A percentile compares a stretch with the other conserved stretches of the same genome.
These are phyloP conservation scores for Sedum album DNA, from an alignment of 164 flowering plant species.

Conservation along the genomic window DNA sequence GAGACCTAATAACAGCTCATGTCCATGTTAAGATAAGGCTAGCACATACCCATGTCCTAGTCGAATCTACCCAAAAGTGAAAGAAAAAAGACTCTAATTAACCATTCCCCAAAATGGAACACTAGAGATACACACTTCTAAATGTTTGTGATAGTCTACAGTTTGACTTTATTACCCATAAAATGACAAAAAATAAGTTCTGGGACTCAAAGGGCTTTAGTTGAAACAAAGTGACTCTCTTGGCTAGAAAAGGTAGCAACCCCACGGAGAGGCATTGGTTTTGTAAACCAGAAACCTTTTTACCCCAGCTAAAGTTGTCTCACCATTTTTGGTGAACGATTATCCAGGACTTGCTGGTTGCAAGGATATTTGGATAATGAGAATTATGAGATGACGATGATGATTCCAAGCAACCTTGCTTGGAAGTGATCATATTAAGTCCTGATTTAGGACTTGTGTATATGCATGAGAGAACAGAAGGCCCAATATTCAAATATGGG, in stretches of 20 bases:
- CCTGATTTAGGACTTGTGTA: constrained; percentile 43
- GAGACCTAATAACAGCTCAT: background rate
- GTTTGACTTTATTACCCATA: too few species aligned
- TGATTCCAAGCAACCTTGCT: constrained; percentile 19
- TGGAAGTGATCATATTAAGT: constrained; percentile 36
- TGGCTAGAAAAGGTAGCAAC: too few species aligned
- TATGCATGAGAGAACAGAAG: constrained; percentile 13
- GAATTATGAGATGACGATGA: background rate
- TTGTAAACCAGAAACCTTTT: background rate
- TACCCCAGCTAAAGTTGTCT: background rate
- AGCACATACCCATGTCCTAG: background rate
- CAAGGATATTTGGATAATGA: constrained; percentile 1
- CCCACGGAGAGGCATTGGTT: background rate
- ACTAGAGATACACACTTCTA: background rate
- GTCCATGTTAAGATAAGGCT: constrained; percentile 1
- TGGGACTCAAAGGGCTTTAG: too few species aligned
- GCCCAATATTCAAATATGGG: constrained; percentile 27
- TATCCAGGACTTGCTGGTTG: background rate
- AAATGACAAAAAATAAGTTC: too few species aligned
- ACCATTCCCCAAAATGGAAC: background rate
- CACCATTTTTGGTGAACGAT: background rate
- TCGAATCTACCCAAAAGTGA: background rate
- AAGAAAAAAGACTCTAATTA: background rate
- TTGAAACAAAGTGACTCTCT: too few species aligned
- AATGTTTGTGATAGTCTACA: background rate